A percentile compares a stretch with the other conserved stretches of the same genome.
Evolutionary conservation across 768 basidiomycete species (phyloP).

Genomic region (Leccinum subgranulosum): DNA sequence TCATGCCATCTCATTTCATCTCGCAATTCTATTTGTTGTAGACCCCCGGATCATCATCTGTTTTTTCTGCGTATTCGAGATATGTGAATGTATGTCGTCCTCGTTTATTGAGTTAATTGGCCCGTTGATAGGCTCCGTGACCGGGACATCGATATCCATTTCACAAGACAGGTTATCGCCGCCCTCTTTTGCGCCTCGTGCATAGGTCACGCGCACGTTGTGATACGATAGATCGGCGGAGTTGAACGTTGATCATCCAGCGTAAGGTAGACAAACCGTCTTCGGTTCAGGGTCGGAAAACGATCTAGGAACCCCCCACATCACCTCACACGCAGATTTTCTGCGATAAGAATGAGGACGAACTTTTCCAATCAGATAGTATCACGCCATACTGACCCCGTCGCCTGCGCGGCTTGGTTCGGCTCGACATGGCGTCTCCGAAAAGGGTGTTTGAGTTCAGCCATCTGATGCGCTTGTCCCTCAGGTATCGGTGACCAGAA

Average conservation of each 20-base stretch:
- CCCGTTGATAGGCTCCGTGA: not conserved
- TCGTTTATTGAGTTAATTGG: slow-evolving; percentile 1
- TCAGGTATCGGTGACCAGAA: not conserved
- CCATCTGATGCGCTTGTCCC: not conserved
- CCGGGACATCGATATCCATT: not conserved
- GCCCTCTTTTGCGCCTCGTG: not conserved
- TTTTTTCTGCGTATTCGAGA: not conserved
- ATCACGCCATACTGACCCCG: not conserved
- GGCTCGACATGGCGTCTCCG: not conserved
- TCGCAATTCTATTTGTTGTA: not conserved
- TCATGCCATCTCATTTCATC: not conserved
- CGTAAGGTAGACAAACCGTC: not conserved
- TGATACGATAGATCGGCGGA: not conserved
- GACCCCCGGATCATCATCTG: not conserved
- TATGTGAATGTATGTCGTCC: slow-evolving; percentile 2
- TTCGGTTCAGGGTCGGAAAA: not conserved
- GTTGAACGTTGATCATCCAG: not conserved
- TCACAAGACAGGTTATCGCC: not conserved
- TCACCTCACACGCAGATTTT: not conserved
- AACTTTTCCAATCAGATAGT: not conserved
- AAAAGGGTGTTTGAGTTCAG: not conserved
- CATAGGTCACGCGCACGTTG: not conserved
- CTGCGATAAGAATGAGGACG: not conserved
- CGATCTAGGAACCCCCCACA: not conserved
- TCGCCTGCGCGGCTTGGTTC: not conserved